Evolutionary conservation across 192 early-diverging fungal species (phyloP).

Genomic region (Backusella tuberculispora): DNA sequence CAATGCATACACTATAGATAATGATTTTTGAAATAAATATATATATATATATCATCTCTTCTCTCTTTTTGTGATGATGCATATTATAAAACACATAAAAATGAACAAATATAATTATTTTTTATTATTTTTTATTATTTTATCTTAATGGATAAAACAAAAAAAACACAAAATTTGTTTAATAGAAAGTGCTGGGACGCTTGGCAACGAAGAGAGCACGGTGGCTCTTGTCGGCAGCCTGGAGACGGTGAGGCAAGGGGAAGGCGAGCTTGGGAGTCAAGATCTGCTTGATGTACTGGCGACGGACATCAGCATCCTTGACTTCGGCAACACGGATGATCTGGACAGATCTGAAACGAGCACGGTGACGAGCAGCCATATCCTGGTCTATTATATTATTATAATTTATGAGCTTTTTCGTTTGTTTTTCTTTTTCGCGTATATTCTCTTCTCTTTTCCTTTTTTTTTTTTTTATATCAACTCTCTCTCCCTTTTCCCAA

Average conservation of each 20-base stretch:
- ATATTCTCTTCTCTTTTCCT: neutral
- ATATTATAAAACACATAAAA: no score
- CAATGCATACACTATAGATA: neutral
- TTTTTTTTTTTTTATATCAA: neutral
- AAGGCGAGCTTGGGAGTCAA: slow-evolving; percentile 89
- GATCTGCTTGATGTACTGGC: slow-evolving; percentile 98
- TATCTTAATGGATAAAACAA: neutral
- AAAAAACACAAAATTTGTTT: slow-evolving; percentile 40
- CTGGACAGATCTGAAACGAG: slow-evolving; percentile 97
- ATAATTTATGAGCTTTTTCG: neutral
- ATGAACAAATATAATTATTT: no score
- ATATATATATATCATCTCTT: no score
- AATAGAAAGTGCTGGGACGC: slow-evolving; percentile 93
- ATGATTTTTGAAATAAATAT: no score
- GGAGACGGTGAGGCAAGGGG: slow-evolving; percentile 97
- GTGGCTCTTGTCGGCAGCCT: slow-evolving; percentile 82
- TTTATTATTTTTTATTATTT: neutral
- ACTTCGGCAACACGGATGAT: slow-evolving; percentile 98
- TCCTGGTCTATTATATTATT: slow-evolving; percentile 71
- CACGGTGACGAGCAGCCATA: slow-evolving; percentile 99
- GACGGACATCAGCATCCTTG: slow-evolving; percentile 86
- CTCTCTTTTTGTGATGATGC: no score
- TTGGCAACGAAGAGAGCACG: slow-evolving; percentile 85
- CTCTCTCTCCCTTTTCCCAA: slow-evolving; percentile 28
- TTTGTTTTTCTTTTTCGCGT: neutral